phyloP scores from a whole-genome alignment of 495 filamentous ascomycete genomes.

The Mycothermus thermophilus region DNA sequence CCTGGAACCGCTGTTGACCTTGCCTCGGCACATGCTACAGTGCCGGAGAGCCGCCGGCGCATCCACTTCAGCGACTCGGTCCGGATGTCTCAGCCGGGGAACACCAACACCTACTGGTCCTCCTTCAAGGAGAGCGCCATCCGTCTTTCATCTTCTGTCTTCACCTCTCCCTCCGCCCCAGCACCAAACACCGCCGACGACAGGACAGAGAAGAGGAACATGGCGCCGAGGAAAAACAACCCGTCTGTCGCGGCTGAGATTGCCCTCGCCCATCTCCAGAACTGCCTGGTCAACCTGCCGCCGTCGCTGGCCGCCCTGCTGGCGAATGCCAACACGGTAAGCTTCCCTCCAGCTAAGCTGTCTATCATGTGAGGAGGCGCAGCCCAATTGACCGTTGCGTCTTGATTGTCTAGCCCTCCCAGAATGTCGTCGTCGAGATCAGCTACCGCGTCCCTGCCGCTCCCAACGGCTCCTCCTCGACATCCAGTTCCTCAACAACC shows the following conservation, averaged over 20 bases:
- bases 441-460: conserved; percentile 40
- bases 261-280: conserved; percentile 71
- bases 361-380: not conserved
- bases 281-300: conserved; percentile 87
- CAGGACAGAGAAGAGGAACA: too few relatives aligned
- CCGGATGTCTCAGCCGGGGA: too few relatives aligned
- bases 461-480: conserved; percentile 20
- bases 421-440: conserved; percentile 93
- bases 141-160: too few relatives aligned
- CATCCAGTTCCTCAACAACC: too few relatives aligned
- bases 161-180: too few relatives aligned
- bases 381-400: not conserved
- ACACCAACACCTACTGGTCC: too few relatives aligned
- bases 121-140: too few relatives aligned
- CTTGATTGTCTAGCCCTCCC: conserved; percentile 45
- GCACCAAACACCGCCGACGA: too few relatives aligned
- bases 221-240: conserved; percentile 53
- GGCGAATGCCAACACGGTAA: conserved; percentile 74
- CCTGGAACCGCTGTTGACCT: too few relatives aligned
- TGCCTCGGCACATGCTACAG: conserved; percentile 28
- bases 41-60: conserved; percentile 11
- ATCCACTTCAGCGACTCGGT: too few relatives aligned
- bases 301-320: conserved; percentile 69
- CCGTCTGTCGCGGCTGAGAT: conserved; percentile 60
- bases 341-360: conserved; percentile 21